A percentile compares a stretch with the other conserved stretches of the same genome.
phyloP scores from a whole-genome alignment of 1,139 yeast genomes.

The Nakaseomyces bracarensis region DNA sequence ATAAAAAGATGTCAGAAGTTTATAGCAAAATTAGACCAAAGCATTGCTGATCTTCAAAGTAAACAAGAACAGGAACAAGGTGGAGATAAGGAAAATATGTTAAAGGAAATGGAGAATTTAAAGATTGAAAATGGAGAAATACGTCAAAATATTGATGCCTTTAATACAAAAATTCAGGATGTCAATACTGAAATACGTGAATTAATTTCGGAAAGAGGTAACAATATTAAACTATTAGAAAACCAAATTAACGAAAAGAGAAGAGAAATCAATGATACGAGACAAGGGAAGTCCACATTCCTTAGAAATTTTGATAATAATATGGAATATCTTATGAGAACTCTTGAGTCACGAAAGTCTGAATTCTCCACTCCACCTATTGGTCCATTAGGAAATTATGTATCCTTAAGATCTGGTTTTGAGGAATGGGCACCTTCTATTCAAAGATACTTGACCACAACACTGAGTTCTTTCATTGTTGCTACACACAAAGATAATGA shows the following conservation, averaged over 20 bases:
- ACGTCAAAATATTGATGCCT: conserved; percentile 11
- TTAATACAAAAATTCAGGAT: conserved; percentile 18
- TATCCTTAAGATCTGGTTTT: conserved; percentile 49
- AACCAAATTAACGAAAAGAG: conserved; percentile 13
- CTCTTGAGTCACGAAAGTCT: conserved; percentile 33
- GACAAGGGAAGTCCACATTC: conserved; percentile 21
- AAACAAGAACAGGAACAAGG: conserved; percentile 27
- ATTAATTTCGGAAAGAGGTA: conserved; percentile 12
- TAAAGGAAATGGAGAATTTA: conserved; percentile 14
- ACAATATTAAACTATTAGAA: conserved; percentile 13
- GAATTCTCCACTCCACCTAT: conserved; percentile 46
- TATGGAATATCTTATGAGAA: conserved; percentile 38
- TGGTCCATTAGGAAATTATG: conserved; percentile 75
- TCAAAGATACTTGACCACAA: conserved; percentile 43
- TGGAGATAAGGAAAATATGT: conserved; percentile 24
- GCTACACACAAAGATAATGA: conserved; percentile 53
- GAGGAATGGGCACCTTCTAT: conserved; percentile 56
- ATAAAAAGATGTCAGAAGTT: conserved; percentile 30
- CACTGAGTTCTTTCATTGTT: conserved; percentile 61
- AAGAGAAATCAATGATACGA: conserved; percentile 16
- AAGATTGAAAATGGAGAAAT: conserved; percentile 12
- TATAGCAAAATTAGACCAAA: conserved; percentile 34
- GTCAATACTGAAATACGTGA: conserved; percentile 15
- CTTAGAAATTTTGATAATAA: conserved; percentile 41
- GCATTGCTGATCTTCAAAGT: conserved; percentile 36